phyloP scores from a whole-genome alignment of 805 yeast species.

The Saccharomycodes ludwigii region DNA sequence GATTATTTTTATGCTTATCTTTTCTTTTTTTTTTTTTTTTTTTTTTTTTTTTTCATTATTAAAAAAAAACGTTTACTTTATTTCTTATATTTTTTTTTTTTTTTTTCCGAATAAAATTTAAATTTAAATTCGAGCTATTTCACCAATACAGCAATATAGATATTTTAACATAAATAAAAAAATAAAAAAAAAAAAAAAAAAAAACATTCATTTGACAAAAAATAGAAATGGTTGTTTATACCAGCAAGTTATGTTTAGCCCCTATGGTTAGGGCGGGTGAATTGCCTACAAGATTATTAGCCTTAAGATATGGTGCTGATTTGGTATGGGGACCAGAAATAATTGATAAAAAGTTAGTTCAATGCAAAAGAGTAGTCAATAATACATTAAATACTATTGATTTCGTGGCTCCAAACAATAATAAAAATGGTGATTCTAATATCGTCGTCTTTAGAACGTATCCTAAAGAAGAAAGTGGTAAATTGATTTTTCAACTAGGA shows the following conservation, averaged over 20 bases:
- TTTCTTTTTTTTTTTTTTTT: no score
- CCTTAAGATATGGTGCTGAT: slow-evolving; percentile 81
- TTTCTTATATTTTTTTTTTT: no score
- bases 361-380: slow-evolving; percentile 56
- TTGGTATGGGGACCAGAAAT: slow-evolving; percentile 95
- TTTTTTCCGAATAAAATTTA: no score
- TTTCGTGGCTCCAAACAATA: slow-evolving; percentile 28
- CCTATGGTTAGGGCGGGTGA: slow-evolving; percentile 98
- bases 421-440: slow-evolving; percentile 33
- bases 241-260: slow-evolving; percentile 74
- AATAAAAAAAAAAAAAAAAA: no score
- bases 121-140: no score
- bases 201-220: slow-evolving; percentile 6
- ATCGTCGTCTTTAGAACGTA: slow-evolving; percentile 63
- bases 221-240: slow-evolving; percentile 46
- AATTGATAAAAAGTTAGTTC: slow-evolving; percentile 70
- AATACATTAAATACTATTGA: slow-evolving; percentile 46
- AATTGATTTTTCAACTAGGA: slow-evolving; percentile 82
- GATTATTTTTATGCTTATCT: no score
- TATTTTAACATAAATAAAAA: no score
- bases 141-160: no score
- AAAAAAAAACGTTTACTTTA: no score
- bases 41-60: no score
- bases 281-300: slow-evolving; percentile 73
- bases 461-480: slow-evolving; percentile 48